Percentiles rank a stretch among this genome's conserved stretches.
phyloP scores from a whole-genome alignment of 257 asterid genomes.

The Solanum medicagineum region DNA sequence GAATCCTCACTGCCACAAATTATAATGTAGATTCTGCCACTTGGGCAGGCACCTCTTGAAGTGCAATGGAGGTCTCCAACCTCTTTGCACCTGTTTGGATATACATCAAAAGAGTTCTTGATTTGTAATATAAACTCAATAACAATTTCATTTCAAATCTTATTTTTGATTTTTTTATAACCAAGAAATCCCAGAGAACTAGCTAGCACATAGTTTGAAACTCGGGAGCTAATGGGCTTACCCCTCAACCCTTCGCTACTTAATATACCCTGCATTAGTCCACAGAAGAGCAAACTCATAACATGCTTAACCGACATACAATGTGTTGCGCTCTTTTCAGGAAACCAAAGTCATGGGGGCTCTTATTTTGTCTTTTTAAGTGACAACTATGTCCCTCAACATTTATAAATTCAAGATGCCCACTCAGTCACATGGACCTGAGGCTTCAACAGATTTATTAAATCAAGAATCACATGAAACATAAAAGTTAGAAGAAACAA shows the following conservation, averaged over 20 bases:
- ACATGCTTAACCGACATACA: not conserved
- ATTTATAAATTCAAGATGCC: not conserved
- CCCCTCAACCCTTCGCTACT: not conserved
- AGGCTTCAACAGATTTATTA: not conserved
- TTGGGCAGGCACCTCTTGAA: not conserved
- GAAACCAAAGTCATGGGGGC: not conserved
- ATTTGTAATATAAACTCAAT: not conserved
- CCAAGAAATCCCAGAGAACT: not conserved
- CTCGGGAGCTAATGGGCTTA: not conserved
- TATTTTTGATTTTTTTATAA: not conserved
- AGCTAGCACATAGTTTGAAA: not conserved
- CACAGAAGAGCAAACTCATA: not conserved
- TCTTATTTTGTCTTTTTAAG: not conserved
- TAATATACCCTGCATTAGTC: not conserved
- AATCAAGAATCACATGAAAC: not conserved
- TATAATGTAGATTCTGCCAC: not conserved
- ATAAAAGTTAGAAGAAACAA: slow-evolving; percentile 1
- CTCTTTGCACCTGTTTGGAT: not conserved
- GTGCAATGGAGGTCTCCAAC: not conserved
- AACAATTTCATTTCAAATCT: not conserved
- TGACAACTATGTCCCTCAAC: not conserved
- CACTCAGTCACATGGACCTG: not conserved
- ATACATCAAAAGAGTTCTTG: not conserved
- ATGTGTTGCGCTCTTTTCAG: not conserved
- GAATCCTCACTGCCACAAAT: not conserved